Conservation (phyloP, 257 asterid species). For the Solanum chilense region DNA sequence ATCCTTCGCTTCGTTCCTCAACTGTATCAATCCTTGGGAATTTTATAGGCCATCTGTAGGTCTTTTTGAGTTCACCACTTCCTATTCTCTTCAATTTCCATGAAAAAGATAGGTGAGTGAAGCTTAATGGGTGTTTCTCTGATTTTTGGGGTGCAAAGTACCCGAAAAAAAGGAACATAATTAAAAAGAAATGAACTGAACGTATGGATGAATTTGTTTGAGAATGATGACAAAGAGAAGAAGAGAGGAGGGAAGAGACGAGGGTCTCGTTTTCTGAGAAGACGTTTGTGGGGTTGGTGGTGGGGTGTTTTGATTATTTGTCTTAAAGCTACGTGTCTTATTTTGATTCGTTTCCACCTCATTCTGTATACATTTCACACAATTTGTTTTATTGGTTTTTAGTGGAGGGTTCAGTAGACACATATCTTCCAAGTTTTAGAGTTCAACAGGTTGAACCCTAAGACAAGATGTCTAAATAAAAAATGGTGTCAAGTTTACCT, state of each 20-base stretch:
- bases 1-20: neutral
- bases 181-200: neutral
- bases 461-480: neutral
- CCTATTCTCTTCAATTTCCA: neutral
- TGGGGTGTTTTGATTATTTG: neutral
- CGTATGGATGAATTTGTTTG: neutral
- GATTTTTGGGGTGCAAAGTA: neutral
- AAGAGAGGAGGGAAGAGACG: neutral
- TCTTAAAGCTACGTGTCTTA: too few species aligned
- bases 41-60: neutral
- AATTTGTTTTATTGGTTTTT: neutral
- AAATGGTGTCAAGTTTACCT: neutral
- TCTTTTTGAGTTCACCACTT: neutral
- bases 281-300: neutral
- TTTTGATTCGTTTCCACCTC: neutral
- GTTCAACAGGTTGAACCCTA: neutral
- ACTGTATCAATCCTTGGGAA: neutral
- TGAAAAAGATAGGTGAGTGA: neutral
- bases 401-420: neutral
- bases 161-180: neutral
- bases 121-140: neutral
- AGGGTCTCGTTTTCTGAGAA: neutral
- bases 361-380: neutral
- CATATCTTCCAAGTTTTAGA: neutral
- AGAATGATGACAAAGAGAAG: neutral